Evolutionary conservation across 106 monocot species (phyloP).

Genomic region (Platanthera zijinensis): DNA sequence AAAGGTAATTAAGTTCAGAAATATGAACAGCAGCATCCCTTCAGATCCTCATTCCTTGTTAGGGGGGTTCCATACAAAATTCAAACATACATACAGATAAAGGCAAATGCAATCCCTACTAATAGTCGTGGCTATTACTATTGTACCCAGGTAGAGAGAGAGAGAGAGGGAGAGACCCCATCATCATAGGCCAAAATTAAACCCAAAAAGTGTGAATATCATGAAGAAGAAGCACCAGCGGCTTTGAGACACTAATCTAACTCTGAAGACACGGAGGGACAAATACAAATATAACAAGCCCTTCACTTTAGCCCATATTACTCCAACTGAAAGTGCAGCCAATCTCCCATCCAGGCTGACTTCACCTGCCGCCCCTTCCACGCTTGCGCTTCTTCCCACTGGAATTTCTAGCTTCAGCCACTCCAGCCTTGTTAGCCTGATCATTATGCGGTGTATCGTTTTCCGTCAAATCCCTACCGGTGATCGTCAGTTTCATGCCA

Average conservation of each 20-base stretch:
- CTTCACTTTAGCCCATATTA: constrained; percentile 1
- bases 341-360: neutral
- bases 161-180: too few relatives aligned
- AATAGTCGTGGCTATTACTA: neutral
- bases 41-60: neutral
- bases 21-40: neutral
- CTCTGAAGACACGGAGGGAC: neutral
- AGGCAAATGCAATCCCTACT: neutral
- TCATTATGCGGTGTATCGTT: neutral
- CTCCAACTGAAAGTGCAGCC: neutral
- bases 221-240: neutral
- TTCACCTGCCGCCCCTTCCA: neutral
- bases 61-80: neutral
- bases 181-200: neutral
- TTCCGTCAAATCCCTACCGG: neutral
- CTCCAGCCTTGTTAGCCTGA: neutral
- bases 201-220: neutral
- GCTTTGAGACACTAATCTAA: neutral
- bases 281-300: neutral
- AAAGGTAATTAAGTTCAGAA: too few relatives aligned
- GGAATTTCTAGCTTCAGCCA: neutral
- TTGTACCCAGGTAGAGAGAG: neutral
- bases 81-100: neutral
- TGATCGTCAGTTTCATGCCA: neutral
- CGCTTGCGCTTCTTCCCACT: constrained; percentile 4